Evolutionary conservation across 2,329 filamentous ascomycete species (phyloP).

Genomic region (Colletotrichum aenigma): DNA sequence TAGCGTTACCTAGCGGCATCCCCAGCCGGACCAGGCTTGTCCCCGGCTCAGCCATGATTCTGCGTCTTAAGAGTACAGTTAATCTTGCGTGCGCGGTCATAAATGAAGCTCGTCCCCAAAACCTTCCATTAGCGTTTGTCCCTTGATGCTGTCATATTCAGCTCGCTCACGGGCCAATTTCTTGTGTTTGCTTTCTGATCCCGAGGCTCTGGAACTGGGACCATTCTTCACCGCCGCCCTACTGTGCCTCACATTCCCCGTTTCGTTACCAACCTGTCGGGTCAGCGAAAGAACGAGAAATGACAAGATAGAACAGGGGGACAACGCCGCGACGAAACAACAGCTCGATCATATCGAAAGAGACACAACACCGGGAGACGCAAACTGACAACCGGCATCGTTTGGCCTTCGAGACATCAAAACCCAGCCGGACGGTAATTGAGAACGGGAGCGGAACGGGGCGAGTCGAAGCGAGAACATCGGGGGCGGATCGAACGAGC

Average conservation of each 20-base stretch:
- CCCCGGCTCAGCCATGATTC: not conserved
- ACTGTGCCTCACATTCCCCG: not conserved
- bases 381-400: not conserved
- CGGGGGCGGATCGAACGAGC: not conserved
- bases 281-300: not conserved
- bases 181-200: not conserved
- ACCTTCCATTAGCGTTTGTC: not conserved
- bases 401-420: not conserved
- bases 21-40: slow-evolving; percentile 1
- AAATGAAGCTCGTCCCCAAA: not conserved
- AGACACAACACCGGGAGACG: not conserved
- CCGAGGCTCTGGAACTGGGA: not conserved
- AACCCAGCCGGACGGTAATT: not conserved
- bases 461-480: not conserved
- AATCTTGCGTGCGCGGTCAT: not conserved
- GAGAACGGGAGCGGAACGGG: not conserved
- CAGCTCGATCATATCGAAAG: not conserved
- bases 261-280: slow-evolving; percentile 4
- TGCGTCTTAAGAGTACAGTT: not conserved
- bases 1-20: not conserved
- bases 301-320: not conserved
- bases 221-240: not conserved
- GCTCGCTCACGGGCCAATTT: not conserved
- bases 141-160: not conserved
- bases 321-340: not conserved